Evolutionary conservation across 1,284 basidiomycete species (phyloP).

Genomic region (Moesziomyces antarcticus): DNA sequence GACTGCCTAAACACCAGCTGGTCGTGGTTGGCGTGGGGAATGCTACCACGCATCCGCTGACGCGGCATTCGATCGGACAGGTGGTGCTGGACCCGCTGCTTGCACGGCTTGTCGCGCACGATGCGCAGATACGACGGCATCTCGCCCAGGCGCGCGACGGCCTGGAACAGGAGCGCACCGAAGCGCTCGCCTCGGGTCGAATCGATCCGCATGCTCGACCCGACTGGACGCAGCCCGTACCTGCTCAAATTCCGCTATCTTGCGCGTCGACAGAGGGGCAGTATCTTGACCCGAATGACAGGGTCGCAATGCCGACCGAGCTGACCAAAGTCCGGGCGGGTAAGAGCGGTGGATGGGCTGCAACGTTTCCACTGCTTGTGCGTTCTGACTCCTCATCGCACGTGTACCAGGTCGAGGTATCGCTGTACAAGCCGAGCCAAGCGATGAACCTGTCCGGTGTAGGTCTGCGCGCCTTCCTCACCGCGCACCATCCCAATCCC

Average conservation of each 20-base stretch:
- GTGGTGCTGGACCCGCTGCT: slow-evolving; percentile 31
- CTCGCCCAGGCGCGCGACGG: slow-evolving; percentile 1
- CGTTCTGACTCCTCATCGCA: background rate
- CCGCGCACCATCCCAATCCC: background rate
- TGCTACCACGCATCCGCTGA: slow-evolving; percentile 39
- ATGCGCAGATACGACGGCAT: background rate
- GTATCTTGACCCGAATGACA: background rate
- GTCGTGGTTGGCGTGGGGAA: slow-evolving; percentile 39
- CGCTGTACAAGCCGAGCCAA: slow-evolving; percentile 31
- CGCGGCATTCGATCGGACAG: slow-evolving; percentile 40
- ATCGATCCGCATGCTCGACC: background rate
- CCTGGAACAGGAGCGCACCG: slow-evolving; percentile 6
- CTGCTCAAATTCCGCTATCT: background rate
- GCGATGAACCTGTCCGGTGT: slow-evolving; percentile 42
- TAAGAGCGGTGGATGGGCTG: slow-evolving; percentile 13
- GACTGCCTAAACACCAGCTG: slow-evolving; percentile 7
- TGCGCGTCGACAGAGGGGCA: background rate
- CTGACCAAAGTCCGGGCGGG: slow-evolving; percentile 3
- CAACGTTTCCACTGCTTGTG: slow-evolving; percentile 9
- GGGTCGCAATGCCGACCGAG: background rate
- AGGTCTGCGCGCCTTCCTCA: slow-evolving; percentile 12
- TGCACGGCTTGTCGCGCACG: slow-evolving; percentile 3
- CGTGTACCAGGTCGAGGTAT: slow-evolving; percentile 15
- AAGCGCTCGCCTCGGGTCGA: slow-evolving; percentile 1
- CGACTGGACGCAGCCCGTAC: slow-evolving; percentile 11